Evolutionary conservation across 73 alveolate genomes (phyloP).

Genomic region (Paramecium sonneborni): DNA sequence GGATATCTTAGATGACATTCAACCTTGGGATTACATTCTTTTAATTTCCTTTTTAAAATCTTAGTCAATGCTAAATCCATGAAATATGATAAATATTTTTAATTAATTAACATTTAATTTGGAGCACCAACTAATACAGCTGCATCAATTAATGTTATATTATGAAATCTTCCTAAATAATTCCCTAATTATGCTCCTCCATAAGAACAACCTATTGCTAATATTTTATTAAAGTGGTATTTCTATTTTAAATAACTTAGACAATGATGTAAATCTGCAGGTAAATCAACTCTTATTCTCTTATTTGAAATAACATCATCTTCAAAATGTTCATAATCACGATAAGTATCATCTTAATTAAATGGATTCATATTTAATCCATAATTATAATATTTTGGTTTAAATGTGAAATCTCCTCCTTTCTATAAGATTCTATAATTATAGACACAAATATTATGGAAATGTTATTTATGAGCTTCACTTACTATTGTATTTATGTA

Average conservation of each 20-base stretch:
- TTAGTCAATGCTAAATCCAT: not conserved
- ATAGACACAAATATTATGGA: not conserved
- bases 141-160: not conserved
- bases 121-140: constrained; percentile 22
- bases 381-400: not conserved
- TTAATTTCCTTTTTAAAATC: not conserved
- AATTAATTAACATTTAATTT: not conserved
- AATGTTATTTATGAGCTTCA: constrained; percentile 7
- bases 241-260: not conserved
- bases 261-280: constrained; percentile 5
- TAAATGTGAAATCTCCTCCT: not conserved
- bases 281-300: not conserved
- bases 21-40: not conserved
- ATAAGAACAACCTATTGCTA: not conserved
- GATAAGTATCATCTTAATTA: not conserved
- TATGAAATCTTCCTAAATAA: not conserved
- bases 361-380: not conserved
- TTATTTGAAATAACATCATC: not conserved
- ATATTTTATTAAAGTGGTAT: not conserved
- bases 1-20: not conserved
- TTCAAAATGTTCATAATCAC: not conserved
- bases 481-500: not conserved
- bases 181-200: not conserved
- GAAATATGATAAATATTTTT: not conserved
- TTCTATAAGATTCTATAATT: not conserved